phyloP scores from a whole-genome alignment of 1,139 yeast genomes.

The Yamadazyma spencermartinsiae region DNA sequence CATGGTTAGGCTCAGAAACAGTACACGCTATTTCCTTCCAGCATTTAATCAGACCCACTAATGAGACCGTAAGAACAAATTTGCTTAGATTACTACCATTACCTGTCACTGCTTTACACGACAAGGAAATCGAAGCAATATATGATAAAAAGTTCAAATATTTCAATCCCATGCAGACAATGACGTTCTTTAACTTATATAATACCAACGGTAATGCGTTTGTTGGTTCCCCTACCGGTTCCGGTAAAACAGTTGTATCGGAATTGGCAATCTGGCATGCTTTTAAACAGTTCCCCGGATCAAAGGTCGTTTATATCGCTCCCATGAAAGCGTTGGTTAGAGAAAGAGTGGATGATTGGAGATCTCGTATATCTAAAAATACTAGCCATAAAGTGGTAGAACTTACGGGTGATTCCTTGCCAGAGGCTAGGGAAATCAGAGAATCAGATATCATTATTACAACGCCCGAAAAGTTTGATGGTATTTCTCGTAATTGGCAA shows the following conservation, averaged over 20 bases:
- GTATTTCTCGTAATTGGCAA: slow-evolving; percentile 98
- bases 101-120: slow-evolving; percentile 78
- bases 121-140: slow-evolving; percentile 64
- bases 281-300: slow-evolving; percentile 72
- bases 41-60: slow-evolving; percentile 84
- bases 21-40: slow-evolving; percentile 82
- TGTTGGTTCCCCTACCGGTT: slow-evolving; percentile 98
- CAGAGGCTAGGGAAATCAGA: slow-evolving; percentile 82
- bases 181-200: slow-evolving; percentile 89
- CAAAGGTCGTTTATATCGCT: slow-evolving; percentile 91
- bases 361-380: slow-evolving; percentile 60
- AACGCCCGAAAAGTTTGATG: slow-evolving; percentile 98
- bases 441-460: slow-evolving; percentile 92
- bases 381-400: slow-evolving; percentile 79
- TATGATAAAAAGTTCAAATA: slow-evolving; percentile 70
- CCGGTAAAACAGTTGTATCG: slow-evolving; percentile 97
- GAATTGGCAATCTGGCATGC: slow-evolving; percentile 98
- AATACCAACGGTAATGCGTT: slow-evolving; percentile 77
- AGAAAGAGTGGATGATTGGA: slow-evolving; percentile 97
- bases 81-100: slow-evolving; percentile 80
- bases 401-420: slow-evolving; percentile 94
- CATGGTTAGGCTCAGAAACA: slow-evolving; percentile 88
- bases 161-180: slow-evolving; percentile 98
- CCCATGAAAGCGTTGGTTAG: slow-evolving; percentile 99
- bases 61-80: slow-evolving; percentile 83